phyloP scores from a whole-genome alignment of 306 rosid species.

The Lathyrus oleraceus region DNA sequence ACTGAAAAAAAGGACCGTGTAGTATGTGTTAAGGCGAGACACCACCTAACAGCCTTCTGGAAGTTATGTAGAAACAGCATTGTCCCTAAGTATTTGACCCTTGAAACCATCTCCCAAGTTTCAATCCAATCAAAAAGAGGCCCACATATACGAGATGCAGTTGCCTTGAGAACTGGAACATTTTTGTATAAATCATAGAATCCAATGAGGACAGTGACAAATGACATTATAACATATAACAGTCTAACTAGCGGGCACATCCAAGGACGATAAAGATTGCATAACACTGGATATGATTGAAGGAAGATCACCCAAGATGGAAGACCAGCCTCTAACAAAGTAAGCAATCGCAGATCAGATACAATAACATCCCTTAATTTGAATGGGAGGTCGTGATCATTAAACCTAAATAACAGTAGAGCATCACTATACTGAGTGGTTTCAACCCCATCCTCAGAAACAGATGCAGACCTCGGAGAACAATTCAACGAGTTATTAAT shows the following conservation, averaged over 20 bases:
- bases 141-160: conserved; percentile 88
- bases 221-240: conserved; percentile 72
- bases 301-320: conserved; percentile 97
- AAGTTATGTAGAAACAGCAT: conserved; percentile 89
- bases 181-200: conserved; percentile 92
- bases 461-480: conserved; percentile 35
- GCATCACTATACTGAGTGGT: conserved; percentile 72
- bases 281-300: conserved; percentile 91
- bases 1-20: conserved; percentile 63
- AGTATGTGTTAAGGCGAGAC: conserved; percentile 59
- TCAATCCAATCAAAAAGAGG: conserved; percentile 97
- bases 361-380: conserved; percentile 65
- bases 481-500: conserved; percentile 33
- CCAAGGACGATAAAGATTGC: conserved; percentile 97
- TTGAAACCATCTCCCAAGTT: conserved; percentile 92
- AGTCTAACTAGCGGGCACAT: conserved; percentile 93
- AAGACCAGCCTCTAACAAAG: conserved; percentile 94
- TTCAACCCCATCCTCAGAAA: conserved; percentile 57
- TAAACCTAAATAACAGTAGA: conserved; percentile 69
- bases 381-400: conserved; percentile 85
- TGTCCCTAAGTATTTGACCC: conserved; percentile 94
- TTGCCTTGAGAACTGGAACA: conserved; percentile 91
- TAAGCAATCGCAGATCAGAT: conserved; percentile 84
- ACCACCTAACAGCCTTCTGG: conserved; percentile 82
- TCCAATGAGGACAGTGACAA: conserved; percentile 90